phyloP scores from a whole-genome alignment of 768 basidiomycete species.

The Pleurotus pulmonarius region DNA sequence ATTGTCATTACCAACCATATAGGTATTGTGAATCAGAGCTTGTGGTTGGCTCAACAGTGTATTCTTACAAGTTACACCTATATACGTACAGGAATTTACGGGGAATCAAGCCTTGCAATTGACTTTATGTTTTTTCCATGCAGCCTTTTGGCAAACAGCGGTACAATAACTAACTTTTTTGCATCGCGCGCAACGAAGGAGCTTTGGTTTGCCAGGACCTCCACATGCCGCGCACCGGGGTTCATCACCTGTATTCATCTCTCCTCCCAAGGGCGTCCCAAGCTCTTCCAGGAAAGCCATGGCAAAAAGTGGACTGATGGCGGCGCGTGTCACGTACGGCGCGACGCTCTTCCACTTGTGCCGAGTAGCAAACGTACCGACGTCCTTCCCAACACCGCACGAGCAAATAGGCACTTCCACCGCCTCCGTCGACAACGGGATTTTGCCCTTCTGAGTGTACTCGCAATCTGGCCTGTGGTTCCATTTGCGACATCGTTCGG shows the following conservation, averaged over 20 bases:
- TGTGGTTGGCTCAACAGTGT: too few species aligned
- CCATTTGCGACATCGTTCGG: slow-evolving; percentile 55
- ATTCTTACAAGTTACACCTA: too few species aligned
- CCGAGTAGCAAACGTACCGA: slow-evolving; percentile 29
- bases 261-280: slow-evolving; percentile 9
- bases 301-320: slow-evolving; percentile 50
- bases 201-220: slow-evolving; percentile 15
- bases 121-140: slow-evolving; percentile 45
- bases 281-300: slow-evolving; percentile 45
- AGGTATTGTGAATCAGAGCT: too few species aligned
- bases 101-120: slow-evolving; percentile 16
- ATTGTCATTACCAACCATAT: too few species aligned
- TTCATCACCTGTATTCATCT: slow-evolving; percentile 8
- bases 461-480: slow-evolving; percentile 43
- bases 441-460: slow-evolving; percentile 27
- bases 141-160: slow-evolving; percentile 36
- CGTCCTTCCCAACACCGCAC: slow-evolving; percentile 49
- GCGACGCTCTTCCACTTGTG: slow-evolving; percentile 35
- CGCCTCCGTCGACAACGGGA: slow-evolving; percentile 36
- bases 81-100: too few species aligned
- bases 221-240: slow-evolving; percentile 14
- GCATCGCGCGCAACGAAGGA: slow-evolving; percentile 33
- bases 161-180: slow-evolving; percentile 39
- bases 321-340: slow-evolving; percentile 43
- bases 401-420: slow-evolving; percentile 42